Evolutionary conservation across 345 rosid species (phyloP).

Genomic region (Melastoma malabathricum): DNA sequence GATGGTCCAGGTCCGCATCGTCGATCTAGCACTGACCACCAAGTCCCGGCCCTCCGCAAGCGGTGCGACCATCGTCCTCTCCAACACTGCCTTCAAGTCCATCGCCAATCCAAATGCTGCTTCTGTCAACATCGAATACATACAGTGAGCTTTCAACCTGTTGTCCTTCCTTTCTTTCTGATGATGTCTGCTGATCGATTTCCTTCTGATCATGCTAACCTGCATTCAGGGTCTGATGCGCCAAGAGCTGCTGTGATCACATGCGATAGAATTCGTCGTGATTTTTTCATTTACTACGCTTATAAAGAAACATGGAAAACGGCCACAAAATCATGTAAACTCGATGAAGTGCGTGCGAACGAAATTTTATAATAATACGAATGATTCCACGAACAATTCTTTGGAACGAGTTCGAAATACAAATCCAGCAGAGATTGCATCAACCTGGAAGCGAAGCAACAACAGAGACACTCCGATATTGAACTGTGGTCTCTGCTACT

Average conservation of each 20-base stretch:
- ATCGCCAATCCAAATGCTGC: conserved; percentile 20
- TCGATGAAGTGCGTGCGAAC: too few species aligned
- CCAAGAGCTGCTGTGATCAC: background rate
- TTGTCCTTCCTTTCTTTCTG: background rate
- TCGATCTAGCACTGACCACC: conserved; percentile 26
- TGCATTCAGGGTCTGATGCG: background rate
- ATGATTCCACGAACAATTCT: too few species aligned
- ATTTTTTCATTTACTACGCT: background rate
- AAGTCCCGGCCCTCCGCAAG: conserved; percentile 21
- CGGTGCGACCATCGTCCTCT: conserved; percentile 30
- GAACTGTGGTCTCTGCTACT: background rate
- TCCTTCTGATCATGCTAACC: background rate
- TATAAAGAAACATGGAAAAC: background rate
- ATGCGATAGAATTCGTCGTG: background rate
- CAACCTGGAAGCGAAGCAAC: too few species aligned
- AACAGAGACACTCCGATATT: background rate
- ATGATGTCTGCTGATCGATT: background rate
- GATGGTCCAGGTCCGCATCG: conserved; percentile 24
- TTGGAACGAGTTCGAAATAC: too few species aligned
- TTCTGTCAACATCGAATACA: conserved; percentile 28
- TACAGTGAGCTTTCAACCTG: conserved; percentile 18
- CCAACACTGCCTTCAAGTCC: conserved; percentile 22
- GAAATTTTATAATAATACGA: too few species aligned
- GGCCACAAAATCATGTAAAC: too few species aligned
- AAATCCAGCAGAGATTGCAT: too few species aligned